A percentile compares a stretch with the other conserved stretches of the same genome.
phyloP scores from a whole-genome alignment of 2,329 filamentous ascomycete genomes.

The Colletotrichum tropicicola region DNA sequence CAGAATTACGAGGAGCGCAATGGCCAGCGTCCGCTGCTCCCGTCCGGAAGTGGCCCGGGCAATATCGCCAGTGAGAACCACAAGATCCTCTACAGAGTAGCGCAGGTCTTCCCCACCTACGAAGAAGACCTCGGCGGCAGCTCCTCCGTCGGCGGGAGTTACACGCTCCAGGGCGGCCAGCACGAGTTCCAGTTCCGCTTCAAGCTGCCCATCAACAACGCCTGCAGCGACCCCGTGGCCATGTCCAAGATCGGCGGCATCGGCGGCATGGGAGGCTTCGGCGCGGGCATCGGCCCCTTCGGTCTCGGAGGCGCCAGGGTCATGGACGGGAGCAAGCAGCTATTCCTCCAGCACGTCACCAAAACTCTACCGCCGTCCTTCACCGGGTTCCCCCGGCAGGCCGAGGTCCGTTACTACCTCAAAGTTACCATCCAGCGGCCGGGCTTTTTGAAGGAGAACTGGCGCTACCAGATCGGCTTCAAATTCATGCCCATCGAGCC shows the following conservation, averaged over 20 bases:
- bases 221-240: slow-evolving; percentile 65
- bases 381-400: slow-evolving; percentile 85
- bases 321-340: slow-evolving; percentile 71
- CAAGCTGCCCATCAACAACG: slow-evolving; percentile 81
- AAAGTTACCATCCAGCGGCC: slow-evolving; percentile 96
- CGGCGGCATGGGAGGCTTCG: slow-evolving; percentile 61
- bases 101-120: slow-evolving; percentile 75
- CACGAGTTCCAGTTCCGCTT: slow-evolving; percentile 83
- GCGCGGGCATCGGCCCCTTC: slow-evolving; percentile 53
- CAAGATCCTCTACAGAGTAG: slow-evolving; percentile 79
- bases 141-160: slow-evolving; percentile 53
- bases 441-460: slow-evolving; percentile 89
- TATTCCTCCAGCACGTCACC: slow-evolving; percentile 77
- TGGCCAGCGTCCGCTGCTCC: slow-evolving; percentile 11
- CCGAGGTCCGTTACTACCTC: slow-evolving; percentile 92
- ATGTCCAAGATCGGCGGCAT: slow-evolving; percentile 65
- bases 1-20: slow-evolving; percentile 38
- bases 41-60: slow-evolving; percentile 51
- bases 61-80: slow-evolving; percentile 66
- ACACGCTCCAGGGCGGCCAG: slow-evolving; percentile 72
- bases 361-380: slow-evolving; percentile 89
- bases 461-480: slow-evolving; percentile 73
- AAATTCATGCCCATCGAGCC: slow-evolving; percentile 95
- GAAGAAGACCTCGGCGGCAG: slow-evolving; percentile 49
- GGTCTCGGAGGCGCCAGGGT: slow-evolving; percentile 63